Percentiles rank a stretch among this genome's conserved stretches.
Evolutionary conservation across 352 stramenopile genomes (phyloP).

Genomic region (Phytopythium chamaehyphon): DNA sequence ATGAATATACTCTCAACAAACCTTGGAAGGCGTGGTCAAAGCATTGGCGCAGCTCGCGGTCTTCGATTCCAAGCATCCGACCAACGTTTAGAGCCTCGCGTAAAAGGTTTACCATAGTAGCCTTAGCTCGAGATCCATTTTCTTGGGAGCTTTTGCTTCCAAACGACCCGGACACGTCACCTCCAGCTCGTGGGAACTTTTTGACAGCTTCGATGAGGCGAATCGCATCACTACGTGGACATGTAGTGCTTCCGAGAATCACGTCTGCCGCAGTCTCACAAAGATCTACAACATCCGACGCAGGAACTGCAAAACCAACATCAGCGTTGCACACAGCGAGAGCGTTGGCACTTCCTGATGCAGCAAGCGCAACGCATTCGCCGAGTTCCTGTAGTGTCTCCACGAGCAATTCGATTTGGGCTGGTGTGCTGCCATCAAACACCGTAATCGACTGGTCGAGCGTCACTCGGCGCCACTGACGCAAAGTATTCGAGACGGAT

Average conservation of each 20-base stretch:
- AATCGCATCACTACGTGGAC: constrained; percentile 41
- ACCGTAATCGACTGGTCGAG: constrained; percentile 36
- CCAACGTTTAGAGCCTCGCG: constrained; percentile 28
- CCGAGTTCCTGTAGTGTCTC: constrained; percentile 51
- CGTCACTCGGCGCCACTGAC: constrained; percentile 40
- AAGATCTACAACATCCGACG: constrained; percentile 38
- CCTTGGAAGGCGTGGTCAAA: constrained; percentile 22
- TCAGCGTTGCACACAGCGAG: constrained; percentile 40
- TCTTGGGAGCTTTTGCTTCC: neutral
- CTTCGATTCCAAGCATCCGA: constrained; percentile 23
- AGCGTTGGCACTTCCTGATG: constrained; percentile 38
- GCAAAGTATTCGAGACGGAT: constrained; percentile 50
- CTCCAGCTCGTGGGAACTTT: constrained; percentile 13
- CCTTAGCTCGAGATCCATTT: constrained; percentile 10
- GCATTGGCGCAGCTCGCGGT: constrained; percentile 22
- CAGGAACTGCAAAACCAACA: constrained; percentile 43
- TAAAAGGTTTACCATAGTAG: constrained; percentile 26
- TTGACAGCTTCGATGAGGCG: constrained; percentile 45
- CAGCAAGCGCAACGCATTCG: constrained; percentile 42
- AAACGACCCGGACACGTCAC: neutral
- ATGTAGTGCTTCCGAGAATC: constrained; percentile 31
- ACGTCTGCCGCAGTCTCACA: constrained; percentile 45
- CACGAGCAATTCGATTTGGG: constrained; percentile 42
- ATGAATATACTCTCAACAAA: neutral
- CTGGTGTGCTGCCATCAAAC: constrained; percentile 36